Evolutionary conservation across 192 early-diverging fungal genomes (phyloP), one percentile per base, ranked within the genome.

Genomic region (Coemansia biformis): DNA sequence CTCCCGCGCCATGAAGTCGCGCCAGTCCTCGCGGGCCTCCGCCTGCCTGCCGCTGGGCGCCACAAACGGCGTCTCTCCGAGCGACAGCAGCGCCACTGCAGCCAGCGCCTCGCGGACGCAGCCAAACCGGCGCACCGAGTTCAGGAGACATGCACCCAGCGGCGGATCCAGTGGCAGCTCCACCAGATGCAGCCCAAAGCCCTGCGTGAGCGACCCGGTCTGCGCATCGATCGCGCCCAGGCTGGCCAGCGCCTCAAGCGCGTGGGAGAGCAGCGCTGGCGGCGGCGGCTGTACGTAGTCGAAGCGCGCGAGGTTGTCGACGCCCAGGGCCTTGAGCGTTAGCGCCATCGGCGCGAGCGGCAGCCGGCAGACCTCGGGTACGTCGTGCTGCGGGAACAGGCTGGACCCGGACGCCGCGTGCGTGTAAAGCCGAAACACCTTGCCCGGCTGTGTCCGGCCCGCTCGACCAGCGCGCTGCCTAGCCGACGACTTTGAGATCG

Each of bases 281-380:
- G 96, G 96, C 46, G 96, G 92, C 21, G 91, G 85, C 71, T 97
- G 92, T 78, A 99, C 83, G 63, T 93, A 99, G 43, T 91, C 93
- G 74, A 99, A 99, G 22, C 87, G 84, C n/a, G 95, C 76, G 36
- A 99, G 71, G 51, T 99, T 88, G 43, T 86, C 87, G 57, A 99
- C 92, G 17, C 92, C 93, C 60, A 99, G 81, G 13, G 86, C 86
- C 69, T 90, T 92, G 24, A 97, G 79, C 23, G 77, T 77, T 43
- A 99, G 57, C n/a, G 91, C 89, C 14, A 88, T 87, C 26, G 86
- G 83, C 2, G 82, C 80, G n/a, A 98, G 60, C 35, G 93, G 89
- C 41, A 88, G 87, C 29, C 92, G 66, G 54, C 91, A 87, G 43
- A 95, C 86, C 53, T 94, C 92, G 5, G 95, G 92, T 58, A 88